Base-by-base conservation (phyloP, 1,139 yeast genomes). In the Debaryomyces nepalensis region DNA sequence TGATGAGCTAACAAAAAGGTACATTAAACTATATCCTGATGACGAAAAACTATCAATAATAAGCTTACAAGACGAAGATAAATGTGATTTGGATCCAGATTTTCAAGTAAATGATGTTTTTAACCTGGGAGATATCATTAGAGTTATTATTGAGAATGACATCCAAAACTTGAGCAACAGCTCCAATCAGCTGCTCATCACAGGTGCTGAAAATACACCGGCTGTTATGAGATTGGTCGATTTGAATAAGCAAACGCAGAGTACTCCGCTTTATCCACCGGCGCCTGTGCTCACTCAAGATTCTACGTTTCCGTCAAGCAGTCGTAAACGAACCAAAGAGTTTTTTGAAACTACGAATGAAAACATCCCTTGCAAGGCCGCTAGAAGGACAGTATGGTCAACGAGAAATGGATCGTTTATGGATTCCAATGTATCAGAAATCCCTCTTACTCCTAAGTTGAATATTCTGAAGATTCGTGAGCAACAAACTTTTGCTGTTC, bases 41-140 rank as follows among this genome's bases (percentile, higher is more conserved):
- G 83, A 78, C 41, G 75, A 69, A 2, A 70, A 74, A 0, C 57
- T 85, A 11, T 68, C 67, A 4, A 77, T 87, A 27, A 65, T 73
- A 16, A 75, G 79, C 39, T 63, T 86, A 7, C 93, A 86, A 55
- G 91, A 87, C 57, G 61, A 63, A 22, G 76, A 79, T 45, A 73
- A 73, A 46, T 85, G 90, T 53, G 95, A 87, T 58, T 64, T 87
- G 50, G 95, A 87, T 59, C 89, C 90, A 0, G 95, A 86, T 45
- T 87, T 81, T 51, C 48, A 61, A 4, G 83, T 82, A 0, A 74
- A 74, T 6, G 88, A 84, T 51, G 82, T 85, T 5, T 84, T 87
- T 54, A 72, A 66, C 23, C 66, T 72, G 20, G 81, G 79, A 32
- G 83, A 79, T 48, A 61, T 77, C 3, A 70, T 86, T 11, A 65